phyloP scores from a whole-genome alignment of 2,329 filamentous ascomycete genomes.

The Colletotrichum acutatum region DNA sequence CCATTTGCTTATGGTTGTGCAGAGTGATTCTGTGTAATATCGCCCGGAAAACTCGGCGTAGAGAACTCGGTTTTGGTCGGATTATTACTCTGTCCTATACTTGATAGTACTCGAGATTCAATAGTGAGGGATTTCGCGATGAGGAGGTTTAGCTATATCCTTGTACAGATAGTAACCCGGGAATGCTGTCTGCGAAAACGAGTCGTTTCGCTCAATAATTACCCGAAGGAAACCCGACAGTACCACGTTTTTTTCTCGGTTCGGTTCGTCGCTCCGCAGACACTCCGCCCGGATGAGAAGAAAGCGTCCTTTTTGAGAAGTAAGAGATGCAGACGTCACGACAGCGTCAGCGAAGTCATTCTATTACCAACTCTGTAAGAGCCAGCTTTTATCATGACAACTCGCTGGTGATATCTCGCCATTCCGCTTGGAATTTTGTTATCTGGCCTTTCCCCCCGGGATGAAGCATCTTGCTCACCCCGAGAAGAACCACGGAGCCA shows the following conservation, averaged over 20 bases:
- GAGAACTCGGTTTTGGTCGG: neutral
- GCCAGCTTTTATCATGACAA: neutral
- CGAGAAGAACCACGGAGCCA: conserved; percentile 14
- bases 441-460: neutral
- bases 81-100: neutral
- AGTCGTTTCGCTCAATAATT: conserved; percentile 11
- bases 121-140: conserved; percentile 22
- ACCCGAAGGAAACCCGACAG: conserved; percentile 30
- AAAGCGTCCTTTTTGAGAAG: neutral
- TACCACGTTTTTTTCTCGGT: conserved; percentile 4
- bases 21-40: too few relatives aligned
- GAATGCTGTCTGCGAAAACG: neutral
- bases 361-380: neutral
- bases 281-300: neutral
- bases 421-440: neutral
- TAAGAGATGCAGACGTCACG: neutral
- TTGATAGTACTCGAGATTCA: neutral
- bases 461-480: neutral
- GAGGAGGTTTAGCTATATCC: conserved; percentile 6
- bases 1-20: conserved; percentile 40
- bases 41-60: too few relatives aligned
- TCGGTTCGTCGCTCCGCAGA: neutral
- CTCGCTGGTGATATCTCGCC: neutral
- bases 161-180: conserved; percentile 1
- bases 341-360: neutral